phyloP scores from a whole-genome alignment of 129 eudicot species.

The Flaveria bidentis region DNA sequence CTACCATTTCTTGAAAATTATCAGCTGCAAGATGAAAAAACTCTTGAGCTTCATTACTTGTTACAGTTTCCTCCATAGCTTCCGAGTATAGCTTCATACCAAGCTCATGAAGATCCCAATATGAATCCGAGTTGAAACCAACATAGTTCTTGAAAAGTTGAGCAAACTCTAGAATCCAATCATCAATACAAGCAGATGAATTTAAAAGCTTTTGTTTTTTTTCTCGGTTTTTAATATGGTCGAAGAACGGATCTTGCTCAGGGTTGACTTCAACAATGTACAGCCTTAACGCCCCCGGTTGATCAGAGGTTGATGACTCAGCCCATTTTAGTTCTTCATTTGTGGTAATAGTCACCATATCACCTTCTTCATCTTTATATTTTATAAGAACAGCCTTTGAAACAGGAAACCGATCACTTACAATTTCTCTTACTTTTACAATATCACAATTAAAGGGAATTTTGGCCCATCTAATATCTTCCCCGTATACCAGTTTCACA shows the following conservation, averaged over 20 bases:
- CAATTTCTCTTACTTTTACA: slow-evolving; percentile 63
- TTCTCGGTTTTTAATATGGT: slow-evolving; percentile 42
- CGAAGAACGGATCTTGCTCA: slow-evolving; percentile 80
- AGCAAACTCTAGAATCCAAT: slow-evolving; percentile 90
- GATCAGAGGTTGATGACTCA: slow-evolving; percentile 55
- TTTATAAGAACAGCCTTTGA: slow-evolving; percentile 73
- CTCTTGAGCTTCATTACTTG: slow-evolving; percentile 80
- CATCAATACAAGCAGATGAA: slow-evolving; percentile 50
- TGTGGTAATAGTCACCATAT: slow-evolving; percentile 83
- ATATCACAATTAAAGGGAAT: slow-evolving; percentile 65
- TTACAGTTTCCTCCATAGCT: slow-evolving; percentile 84
- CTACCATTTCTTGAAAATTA: slow-evolving; percentile 86
- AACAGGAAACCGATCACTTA: slow-evolving; percentile 67
- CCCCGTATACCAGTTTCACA: slow-evolving; percentile 80
- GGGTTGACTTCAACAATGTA: slow-evolving; percentile 76
- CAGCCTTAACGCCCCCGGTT: slow-evolving; percentile 57
- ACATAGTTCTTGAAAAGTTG: slow-evolving; percentile 80
- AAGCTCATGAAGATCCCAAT: slow-evolving; percentile 75
- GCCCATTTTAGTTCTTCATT: slow-evolving; percentile 86
- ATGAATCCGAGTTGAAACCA: slow-evolving; percentile 78
- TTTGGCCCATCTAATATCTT: slow-evolving; percentile 93
- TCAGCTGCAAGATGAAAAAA: slow-evolving; percentile 62
- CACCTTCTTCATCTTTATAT: slow-evolving; percentile 91
- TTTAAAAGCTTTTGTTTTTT: slow-evolving; percentile 35
- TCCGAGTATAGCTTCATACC: slow-evolving; percentile 84